A percentile compares a stretch with the other conserved stretches of the same genome.
Evolutionary conservation across 176 grass and related monocot species (phyloP).

Genomic region (Aechmea fasciata): DNA sequence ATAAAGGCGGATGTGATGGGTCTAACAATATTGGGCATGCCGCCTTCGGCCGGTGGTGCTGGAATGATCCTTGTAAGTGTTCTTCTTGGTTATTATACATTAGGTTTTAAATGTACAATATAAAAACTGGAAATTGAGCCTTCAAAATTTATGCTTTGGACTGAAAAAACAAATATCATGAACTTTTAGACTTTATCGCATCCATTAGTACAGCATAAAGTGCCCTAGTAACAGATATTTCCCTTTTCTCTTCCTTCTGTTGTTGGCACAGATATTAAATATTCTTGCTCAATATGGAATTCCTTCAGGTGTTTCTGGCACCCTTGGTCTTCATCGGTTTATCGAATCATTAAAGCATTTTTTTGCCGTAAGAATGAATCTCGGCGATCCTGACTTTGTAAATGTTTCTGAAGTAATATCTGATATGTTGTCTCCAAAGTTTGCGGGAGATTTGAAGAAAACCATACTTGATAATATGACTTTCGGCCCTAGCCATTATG

Average conservation of each 20-base stretch:
- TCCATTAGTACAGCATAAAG: not conserved
- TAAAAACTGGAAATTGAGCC: too few species aligned
- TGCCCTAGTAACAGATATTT: not conserved
- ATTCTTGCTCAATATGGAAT: conserved; percentile 81
- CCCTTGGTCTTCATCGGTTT: conserved; percentile 71
- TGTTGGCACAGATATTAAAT: conserved; percentile 56
- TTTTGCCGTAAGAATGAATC: conserved; percentile 57
- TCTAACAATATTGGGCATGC: conserved; percentile 56
- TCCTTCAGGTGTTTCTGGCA: conserved; percentile 52
- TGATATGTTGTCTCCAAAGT: conserved; percentile 72
- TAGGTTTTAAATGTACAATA: not conserved
- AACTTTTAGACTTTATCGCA: too few species aligned
- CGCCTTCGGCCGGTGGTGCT: conserved; percentile 79
- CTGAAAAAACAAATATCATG: too few species aligned
- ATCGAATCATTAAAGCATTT: conserved; percentile 79
- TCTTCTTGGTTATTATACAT: not conserved
- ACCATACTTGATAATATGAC: conserved; percentile 79
- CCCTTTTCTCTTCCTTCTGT: not conserved
- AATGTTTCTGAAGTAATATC: conserved; percentile 45
- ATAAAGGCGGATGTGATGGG: conserved; percentile 42
- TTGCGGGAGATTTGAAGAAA: conserved; percentile 80
- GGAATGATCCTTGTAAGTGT: conserved; percentile 67
- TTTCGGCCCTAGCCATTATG: conserved; percentile 61
- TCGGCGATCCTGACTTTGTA: conserved; percentile 79
- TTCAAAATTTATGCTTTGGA: too few species aligned